Evolutionary conservation across 495 filamentous ascomycete genomes (phyloP).

Genomic region (Poronia punctata): DNA sequence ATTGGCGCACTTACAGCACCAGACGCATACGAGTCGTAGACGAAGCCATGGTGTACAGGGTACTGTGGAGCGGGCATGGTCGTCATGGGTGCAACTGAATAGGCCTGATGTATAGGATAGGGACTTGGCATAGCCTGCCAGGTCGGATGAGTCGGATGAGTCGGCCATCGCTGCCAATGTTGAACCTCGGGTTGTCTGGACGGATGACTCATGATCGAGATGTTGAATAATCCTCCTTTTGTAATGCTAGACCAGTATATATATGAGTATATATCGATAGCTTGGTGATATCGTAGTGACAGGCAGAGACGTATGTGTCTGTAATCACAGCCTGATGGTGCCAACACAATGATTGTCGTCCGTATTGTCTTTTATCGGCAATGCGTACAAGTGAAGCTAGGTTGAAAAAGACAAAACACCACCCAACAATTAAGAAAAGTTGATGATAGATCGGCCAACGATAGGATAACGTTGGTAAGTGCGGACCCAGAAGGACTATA

Average conservation of each 20-base stretch:
- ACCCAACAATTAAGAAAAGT: conserved; percentile 8
- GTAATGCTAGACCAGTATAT: too few species aligned
- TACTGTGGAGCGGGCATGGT: conserved; percentile 31
- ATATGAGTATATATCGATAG: too few species aligned
- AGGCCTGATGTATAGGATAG: conserved; percentile 29
- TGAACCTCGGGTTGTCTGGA: conserved; percentile 16
- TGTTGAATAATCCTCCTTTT: too few species aligned
- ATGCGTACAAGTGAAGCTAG: too few species aligned
- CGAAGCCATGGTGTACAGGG: conserved; percentile 20
- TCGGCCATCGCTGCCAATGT: conserved; percentile 38
- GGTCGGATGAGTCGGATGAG: conserved; percentile 24
- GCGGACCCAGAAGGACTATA: conserved; percentile 7
- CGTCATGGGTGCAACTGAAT: conserved; percentile 29
- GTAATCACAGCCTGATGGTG: too few species aligned
- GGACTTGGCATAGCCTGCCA: conserved; percentile 23
- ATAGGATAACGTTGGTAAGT: background rate
- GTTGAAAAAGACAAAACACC: conserved; percentile 13
- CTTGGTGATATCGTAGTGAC: too few species aligned
- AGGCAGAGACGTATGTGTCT: too few species aligned
- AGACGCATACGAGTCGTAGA: conserved; percentile 23
- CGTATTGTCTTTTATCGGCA: too few species aligned
- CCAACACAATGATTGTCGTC: too few species aligned
- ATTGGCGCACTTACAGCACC: conserved; percentile 10
- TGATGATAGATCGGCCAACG: conserved; percentile 1
- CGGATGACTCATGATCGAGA: too few species aligned